Evolutionary conservation across 495 filamentous ascomycete species (phyloP), one percentile per base, ranked within the genome.

Genomic region (Penicillium taxi): DNA sequence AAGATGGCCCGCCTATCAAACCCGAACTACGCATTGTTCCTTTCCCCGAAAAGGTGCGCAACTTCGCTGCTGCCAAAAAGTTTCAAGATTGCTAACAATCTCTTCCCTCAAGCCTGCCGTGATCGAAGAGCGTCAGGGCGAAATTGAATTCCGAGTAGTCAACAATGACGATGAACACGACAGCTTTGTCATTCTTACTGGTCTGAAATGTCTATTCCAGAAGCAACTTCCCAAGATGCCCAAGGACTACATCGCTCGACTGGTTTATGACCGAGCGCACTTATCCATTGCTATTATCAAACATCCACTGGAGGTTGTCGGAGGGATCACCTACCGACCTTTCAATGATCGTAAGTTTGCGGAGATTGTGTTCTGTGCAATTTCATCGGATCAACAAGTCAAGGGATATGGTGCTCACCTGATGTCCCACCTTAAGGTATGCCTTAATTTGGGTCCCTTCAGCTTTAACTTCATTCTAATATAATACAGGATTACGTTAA

Each of bases 151-250:
- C 50, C 80, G 89, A 17, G 93, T 96, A 1, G 91, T 98, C 43
- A 96, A 98, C 64, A 98, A 98, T 55, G 93, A 98, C 55, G 81
- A 82, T 47, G 71, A 78, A 11, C 75, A 81, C 29, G 87, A 95
- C 52, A 91, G 83, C 61, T 78, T 88, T 22, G 93, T 96, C 49
- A 90, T 98, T 49, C 74, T 98, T 14, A 96, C 90, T 0, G 93
- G 91, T 6, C 62, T 98, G 26, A 98, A 96, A 59, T 95, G 88
- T 53, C 94, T 98, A 35, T 98, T 98, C 53, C 91, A 98, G 59
- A 96, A 98, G 42, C 91, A 98, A 47, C 73, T 98, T 0, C 91
- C 91, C 1, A 96, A 96, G 62, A 98, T 98, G 91, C 91, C 91
- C 1, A 95, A 95, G 61, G 90, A 96, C 50, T 98, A 98, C 57